Percentiles rank a stretch among this genome's conserved stretches.
phyloP scores from a whole-genome alignment of 805 yeast species.

The Teunomyces funiuensis region DNA sequence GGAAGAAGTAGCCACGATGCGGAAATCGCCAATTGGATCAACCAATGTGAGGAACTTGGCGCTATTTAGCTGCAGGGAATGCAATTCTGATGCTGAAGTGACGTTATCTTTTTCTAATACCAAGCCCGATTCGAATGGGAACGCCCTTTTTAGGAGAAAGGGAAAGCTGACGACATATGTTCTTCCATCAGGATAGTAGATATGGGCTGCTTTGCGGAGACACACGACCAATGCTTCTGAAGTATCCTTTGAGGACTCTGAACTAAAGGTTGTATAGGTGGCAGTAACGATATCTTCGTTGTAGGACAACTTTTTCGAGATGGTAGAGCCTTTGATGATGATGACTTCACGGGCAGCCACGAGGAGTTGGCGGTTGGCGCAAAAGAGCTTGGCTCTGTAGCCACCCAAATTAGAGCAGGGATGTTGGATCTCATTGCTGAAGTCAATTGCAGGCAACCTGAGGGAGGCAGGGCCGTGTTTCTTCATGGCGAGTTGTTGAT shows the following conservation, averaged over 20 bases:
- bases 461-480: slow-evolving; percentile 10
- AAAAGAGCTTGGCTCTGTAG: slow-evolving; percentile 17
- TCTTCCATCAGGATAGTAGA: slow-evolving; percentile 62
- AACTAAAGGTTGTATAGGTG: slow-evolving; percentile 55
- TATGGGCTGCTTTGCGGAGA: slow-evolving; percentile 56
- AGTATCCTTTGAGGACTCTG: slow-evolving; percentile 7
- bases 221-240: slow-evolving; percentile 57
- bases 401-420: slow-evolving; percentile 18
- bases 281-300: slow-evolving; percentile 58
- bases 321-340: slow-evolving; percentile 46
- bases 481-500: not conserved
- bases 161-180: slow-evolving; percentile 67
- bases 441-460: slow-evolving; percentile 34
- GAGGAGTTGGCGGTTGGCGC: slow-evolving; percentile 34
- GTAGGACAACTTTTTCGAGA: slow-evolving; percentile 49
- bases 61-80: slow-evolving; percentile 21
- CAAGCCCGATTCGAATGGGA: slow-evolving; percentile 67
- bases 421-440: slow-evolving; percentile 24
- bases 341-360: slow-evolving; percentile 44
- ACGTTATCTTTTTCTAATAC: slow-evolving; percentile 52
- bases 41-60: slow-evolving; percentile 61
- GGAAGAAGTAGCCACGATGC: slow-evolving; percentile 68
- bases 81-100: slow-evolving; percentile 1
- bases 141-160: slow-evolving; percentile 57
- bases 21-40: slow-evolving; percentile 75